A percentile compares a stretch with the other conserved stretches of the same genome.
These are phyloP conservation scores for Rhizopus stolonifer DNA, from an alignment of 371 early-diverging fungal species.

Conservation along the genomic window DNA sequence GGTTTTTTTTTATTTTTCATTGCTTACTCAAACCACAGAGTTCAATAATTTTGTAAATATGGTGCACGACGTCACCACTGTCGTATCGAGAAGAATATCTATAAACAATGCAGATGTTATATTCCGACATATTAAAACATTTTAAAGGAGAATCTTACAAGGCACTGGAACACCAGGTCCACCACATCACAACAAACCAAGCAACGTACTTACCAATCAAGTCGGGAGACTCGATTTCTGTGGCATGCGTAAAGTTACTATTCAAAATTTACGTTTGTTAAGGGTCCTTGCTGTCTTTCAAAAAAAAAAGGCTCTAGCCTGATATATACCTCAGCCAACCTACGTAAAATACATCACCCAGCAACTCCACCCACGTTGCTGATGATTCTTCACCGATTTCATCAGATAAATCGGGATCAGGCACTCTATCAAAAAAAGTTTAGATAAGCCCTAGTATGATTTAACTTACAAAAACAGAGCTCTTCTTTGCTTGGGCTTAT, in stretches of 20 bases:
- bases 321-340: constrained; percentile 38
- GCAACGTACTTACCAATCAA: constrained; percentile 46
- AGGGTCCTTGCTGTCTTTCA: not conserved
- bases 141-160: constrained; percentile 28
- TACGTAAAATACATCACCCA: constrained; percentile 53
- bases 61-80: constrained; percentile 45
- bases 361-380: constrained; percentile 50
- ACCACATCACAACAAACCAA: constrained; percentile 64
- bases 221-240: constrained; percentile 36
- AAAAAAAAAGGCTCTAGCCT: not conserved
- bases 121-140: not conserved
- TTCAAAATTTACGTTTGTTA: not conserved
- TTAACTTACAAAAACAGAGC: constrained; percentile 29
- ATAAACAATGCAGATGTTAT: not conserved
- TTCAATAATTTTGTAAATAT: constrained; percentile 48
- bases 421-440: constrained; percentile 19
- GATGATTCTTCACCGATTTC: constrained; percentile 45
- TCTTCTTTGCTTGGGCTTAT: constrained; percentile 15
- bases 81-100: constrained; percentile 48
- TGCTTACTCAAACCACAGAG: constrained; percentile 38
- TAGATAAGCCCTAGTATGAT: not conserved
- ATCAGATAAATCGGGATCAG: constrained; percentile 52
- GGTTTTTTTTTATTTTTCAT: no score
- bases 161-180: constrained; percentile 62
- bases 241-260: constrained; percentile 53